Evolutionary conservation across 768 basidiomycete genomes (phyloP), one percentile per base, ranked within the genome.

Genomic region (Kwoniella sp.): DNA sequence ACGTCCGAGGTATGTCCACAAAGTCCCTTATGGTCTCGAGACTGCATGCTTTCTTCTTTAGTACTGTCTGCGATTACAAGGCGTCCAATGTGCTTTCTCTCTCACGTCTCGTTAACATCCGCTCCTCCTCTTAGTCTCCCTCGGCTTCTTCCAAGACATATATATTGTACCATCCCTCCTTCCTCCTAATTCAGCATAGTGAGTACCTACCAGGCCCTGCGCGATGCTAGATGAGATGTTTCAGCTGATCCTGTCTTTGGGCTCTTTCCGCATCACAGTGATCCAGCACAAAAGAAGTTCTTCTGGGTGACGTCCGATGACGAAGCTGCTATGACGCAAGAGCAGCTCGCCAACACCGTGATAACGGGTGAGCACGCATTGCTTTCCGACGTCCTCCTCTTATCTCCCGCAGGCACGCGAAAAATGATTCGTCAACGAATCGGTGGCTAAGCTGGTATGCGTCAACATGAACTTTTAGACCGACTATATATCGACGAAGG

Each of bases 81-180:
- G n/a, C n/a, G n/a, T n/a, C n/a, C n/a, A n/a, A n/a, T n/a, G n/a
- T n/a, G n/a, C n/a, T n/a, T n/a, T n/a, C n/a, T n/a, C n/a, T n/a
- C n/a, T n/a, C n/a, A n/a, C n/a, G n/a, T n/a, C n/a, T n/a, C n/a
- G n/a, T n/a, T n/a, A n/a, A n/a, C n/a, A n/a, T n/a, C n/a, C n/a
- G n/a, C n/a, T n/a, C n/a, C n/a, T n/a, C n/a, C n/a, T n/a, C 48
- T 17, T 70, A 95, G 93, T 95, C 26, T 86, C 88, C 22, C 79
- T 96, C 19, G 90, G 88, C 21, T 97, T 98, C 83, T 98, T 98
- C 73, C 91, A 92, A 79, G 93, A 97, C 71, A 88, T 97, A 24
- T 90, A 91, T 75, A 85, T 97, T 50, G 91, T 92, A 0, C 80
- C 85, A 0, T 82, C 85, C 2, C 88, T 91, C 62, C 86, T 97